phyloP scores from a whole-genome alignment of 2,329 filamentous ascomycete species.

The Lojkania enalia region DNA sequence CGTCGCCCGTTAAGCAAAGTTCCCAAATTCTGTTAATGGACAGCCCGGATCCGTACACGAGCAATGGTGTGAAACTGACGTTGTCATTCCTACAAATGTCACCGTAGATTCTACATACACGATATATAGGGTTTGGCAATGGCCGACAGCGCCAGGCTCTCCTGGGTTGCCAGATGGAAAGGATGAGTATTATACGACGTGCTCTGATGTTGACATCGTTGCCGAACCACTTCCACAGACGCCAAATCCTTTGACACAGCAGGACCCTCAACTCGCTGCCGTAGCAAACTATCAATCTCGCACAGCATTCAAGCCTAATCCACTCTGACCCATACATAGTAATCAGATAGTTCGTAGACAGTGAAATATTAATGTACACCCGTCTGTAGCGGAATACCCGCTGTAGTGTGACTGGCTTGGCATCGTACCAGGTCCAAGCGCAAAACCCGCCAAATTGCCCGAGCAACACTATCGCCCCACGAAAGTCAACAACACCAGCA shows the following conservation, averaged over 20 bases:
- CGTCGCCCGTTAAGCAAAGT: conserved; percentile 58
- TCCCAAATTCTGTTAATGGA: conserved; percentile 57
- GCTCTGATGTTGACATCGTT: conserved; percentile 51
- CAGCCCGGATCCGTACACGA: conserved; percentile 22
- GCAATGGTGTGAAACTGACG: conserved; percentile 10
- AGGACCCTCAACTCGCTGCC: conserved; percentile 12
- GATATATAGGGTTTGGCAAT: conserved; percentile 10
- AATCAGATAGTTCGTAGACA: too few species aligned
- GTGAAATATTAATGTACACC: background rate
- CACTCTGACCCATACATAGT: background rate
- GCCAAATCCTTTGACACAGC: conserved; percentile 9
- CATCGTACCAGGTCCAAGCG: background rate
- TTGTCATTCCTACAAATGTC: conserved; percentile 7
- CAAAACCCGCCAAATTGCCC: background rate
- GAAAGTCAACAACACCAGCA: background rate
- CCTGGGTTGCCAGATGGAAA: conserved; percentile 3
- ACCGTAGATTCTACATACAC: conserved; percentile 9
- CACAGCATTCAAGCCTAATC: conserved; percentile 9
- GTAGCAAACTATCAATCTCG: conserved; percentile 7
- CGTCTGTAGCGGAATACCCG: too few species aligned
- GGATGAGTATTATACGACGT: conserved; percentile 36
- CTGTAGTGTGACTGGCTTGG: background rate
- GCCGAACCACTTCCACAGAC: conserved; percentile 6
- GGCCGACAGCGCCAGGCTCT: conserved; percentile 2
- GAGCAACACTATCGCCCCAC: background rate